phyloP scores from a whole-genome alignment of 164 flowering plant species.

The Paratinospora sagittata region DNA sequence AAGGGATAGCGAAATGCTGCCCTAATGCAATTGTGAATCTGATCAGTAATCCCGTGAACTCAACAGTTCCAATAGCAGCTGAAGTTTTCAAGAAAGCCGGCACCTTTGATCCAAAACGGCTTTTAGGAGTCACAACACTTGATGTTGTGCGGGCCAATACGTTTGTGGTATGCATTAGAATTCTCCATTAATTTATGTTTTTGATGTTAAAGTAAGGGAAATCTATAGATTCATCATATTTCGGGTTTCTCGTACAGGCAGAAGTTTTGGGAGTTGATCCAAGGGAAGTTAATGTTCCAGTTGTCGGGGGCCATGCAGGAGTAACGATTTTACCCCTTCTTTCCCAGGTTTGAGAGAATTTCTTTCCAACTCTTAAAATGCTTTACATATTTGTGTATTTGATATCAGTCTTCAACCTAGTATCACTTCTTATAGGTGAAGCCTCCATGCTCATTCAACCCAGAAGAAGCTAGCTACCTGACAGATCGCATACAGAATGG shows the following conservation, averaged over 20 bases:
- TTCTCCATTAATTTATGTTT: not conserved
- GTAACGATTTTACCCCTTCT: slow-evolving; percentile 58
- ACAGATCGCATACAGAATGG: slow-evolving; percentile 62
- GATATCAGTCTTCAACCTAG: not conserved
- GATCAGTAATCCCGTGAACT: slow-evolving; percentile 79
- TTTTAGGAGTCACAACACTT: slow-evolving; percentile 72
- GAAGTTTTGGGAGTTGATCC: slow-evolving; percentile 62
- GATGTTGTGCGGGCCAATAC: slow-evolving; percentile 86
- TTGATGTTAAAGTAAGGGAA: not conserved
- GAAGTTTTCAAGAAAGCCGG: slow-evolving; percentile 85
- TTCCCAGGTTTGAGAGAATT: slow-evolving; percentile 39
- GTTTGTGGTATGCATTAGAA: slow-evolving; percentile 56
- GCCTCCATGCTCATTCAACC: slow-evolving; percentile 49
- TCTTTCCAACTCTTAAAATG: not conserved
- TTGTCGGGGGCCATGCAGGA: slow-evolving; percentile 66
- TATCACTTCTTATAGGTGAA: slow-evolving; percentile 35
- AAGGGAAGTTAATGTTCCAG: slow-evolving; percentile 52
- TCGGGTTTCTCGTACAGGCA: slow-evolving; percentile 36
- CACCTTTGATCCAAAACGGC: slow-evolving; percentile 61
- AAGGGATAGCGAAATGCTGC: slow-evolving; percentile 85
- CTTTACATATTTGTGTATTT: not conserved
- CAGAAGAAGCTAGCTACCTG: slow-evolving; percentile 41
- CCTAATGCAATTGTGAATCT: slow-evolving; percentile 69
- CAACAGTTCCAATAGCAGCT: slow-evolving; percentile 79
- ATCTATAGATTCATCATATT: not conserved